Base-by-base conservation (phyloP, 2,329 filamentous ascomycete species). In the Penicillium occitanis region DNA sequence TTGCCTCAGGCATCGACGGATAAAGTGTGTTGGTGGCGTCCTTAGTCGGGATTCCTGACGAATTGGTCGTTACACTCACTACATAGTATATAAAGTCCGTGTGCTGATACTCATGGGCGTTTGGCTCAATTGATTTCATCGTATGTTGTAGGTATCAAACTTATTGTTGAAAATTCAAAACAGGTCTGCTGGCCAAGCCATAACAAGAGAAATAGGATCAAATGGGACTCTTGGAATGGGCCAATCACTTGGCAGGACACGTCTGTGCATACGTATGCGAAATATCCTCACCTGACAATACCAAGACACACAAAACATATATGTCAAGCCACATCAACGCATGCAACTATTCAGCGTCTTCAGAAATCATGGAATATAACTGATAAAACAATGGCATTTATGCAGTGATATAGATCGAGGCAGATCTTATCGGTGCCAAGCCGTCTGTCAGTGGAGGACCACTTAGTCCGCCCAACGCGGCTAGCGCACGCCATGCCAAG, bases 401-500 rank as follows among this genome's bases (percentile, higher is more conserved):
- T 10, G 44, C 44, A 5, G 48, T 10, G 22, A 17, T 28, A 51
- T 51, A 28, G 48, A 51, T 51, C 48, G 48, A 53, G 50, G 44
- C 17, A 53, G 50, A 53, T 53, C 50, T 53, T 53, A 53, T 53
- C 50, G 28, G 25, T 30, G 50, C 50, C 50, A 53, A 53, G 50
- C 6, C 28, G 10, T 10, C 25, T 53, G 50, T 17, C 50, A 51
- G 22, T 51, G 13, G 25, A 51, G 48, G 48, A 28, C 48, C 48
- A 53, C 50, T 53, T 53, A 33, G 28, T 53, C 50, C 4, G 25
- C 50, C 14, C 7, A 53, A 33, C 7, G 25, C 50, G 50, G 50
- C 6, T 71, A 91, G 91, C 71, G 83, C 91, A 53, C 81, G 28
- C 50, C 28, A 33, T 33, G 50, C 50, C 50, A 53, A 30, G 50